Conservation (phyloP, 257 asterid species). For the Solanum chmielewskii region DNA sequence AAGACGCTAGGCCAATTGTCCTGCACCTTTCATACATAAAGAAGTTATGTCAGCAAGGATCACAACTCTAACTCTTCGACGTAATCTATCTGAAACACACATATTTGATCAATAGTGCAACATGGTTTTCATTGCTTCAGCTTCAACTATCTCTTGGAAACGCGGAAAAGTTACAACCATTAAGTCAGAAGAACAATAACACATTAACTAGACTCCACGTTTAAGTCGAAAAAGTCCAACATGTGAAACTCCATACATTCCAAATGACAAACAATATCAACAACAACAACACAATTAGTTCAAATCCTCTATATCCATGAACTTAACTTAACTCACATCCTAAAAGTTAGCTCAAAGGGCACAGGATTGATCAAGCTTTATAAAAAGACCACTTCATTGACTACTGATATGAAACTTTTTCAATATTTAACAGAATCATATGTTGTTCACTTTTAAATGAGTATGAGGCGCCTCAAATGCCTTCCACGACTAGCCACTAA, state of each 20-base stretch:
- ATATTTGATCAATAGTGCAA: neutral
- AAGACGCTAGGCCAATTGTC: constrained; percentile 72
- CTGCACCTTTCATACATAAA: constrained; percentile 23
- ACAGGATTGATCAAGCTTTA: neutral
- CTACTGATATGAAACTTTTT: neutral
- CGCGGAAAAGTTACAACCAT: neutral
- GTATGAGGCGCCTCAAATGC: neutral
- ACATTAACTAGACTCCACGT: neutral
- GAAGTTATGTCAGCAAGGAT: neutral
- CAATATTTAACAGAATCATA: neutral
- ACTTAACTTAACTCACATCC: neutral
- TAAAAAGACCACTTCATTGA: neutral
- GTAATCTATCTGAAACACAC: neutral
- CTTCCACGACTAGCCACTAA: neutral
- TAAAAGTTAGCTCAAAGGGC: neutral
- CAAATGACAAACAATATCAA: neutral
- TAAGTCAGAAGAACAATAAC: neutral
- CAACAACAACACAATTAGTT: neutral
- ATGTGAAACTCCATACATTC: neutral
- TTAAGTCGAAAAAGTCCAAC: neutral
- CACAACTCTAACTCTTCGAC: neutral
- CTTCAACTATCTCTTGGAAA: neutral
- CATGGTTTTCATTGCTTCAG: neutral
- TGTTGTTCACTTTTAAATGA: neutral
- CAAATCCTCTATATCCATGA: neutral